Evolutionary conservation across 2,329 filamentous ascomycete species (phyloP).

Genomic region (Calonectria pteridis): DNA sequence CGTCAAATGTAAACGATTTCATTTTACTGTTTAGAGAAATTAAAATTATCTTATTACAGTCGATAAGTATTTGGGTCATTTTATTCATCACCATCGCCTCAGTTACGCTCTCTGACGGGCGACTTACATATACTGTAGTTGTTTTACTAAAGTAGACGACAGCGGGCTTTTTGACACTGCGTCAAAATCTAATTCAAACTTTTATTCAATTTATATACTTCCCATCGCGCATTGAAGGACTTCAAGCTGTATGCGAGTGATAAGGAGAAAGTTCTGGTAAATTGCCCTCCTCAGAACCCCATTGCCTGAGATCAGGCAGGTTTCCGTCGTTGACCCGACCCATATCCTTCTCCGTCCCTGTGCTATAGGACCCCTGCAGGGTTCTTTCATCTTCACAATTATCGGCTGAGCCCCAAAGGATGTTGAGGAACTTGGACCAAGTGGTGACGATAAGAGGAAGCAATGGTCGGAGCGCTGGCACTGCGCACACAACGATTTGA

Average conservation of each 20-base stretch:
- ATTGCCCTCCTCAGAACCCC: not conserved
- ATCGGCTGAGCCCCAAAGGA: not conserved
- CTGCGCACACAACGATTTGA: not conserved
- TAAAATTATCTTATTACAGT: not conserved
- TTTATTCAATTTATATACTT: not conserved
- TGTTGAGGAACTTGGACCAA: not conserved
- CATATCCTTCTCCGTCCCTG: not conserved
- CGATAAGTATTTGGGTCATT: not conserved
- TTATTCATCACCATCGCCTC: not conserved
- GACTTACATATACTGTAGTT: not conserved
- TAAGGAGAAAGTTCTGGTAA: not conserved
- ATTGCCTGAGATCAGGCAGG: not conserved
- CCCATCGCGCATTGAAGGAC: not conserved
- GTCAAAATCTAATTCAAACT: not conserved
- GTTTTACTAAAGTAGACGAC: not conserved
- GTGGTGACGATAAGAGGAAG: not conserved
- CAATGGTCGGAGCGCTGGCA: not conserved
- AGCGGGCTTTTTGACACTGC: not conserved
- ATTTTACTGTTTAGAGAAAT: not conserved
- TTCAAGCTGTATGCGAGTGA: not conserved
- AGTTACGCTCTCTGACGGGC: too few species aligned
- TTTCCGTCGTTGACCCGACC: not conserved
- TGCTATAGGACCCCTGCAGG: not conserved
- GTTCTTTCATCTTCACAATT: not conserved
- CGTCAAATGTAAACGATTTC: not conserved